A percentile compares a stretch with the other conserved stretches of the same genome.
phyloP scores from a whole-genome alignment of 495 filamentous ascomycete species.

The Aspergillus kassunensis region DNA sequence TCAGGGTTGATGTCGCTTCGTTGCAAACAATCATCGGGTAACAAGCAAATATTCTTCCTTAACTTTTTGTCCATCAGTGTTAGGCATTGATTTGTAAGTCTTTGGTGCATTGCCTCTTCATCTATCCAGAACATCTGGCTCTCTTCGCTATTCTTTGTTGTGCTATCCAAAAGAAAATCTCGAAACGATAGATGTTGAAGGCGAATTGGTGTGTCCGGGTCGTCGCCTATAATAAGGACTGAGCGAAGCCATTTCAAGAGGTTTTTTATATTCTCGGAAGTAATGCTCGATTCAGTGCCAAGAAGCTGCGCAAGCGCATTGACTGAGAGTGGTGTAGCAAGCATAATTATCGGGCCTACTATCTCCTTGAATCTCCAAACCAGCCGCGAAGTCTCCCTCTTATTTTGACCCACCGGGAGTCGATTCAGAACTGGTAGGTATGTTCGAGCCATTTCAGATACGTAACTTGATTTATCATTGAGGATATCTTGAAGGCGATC shows the following conservation, averaged over 20 bases:
- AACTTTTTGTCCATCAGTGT: constrained; percentile 25
- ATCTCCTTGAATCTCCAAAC: constrained; percentile 16
- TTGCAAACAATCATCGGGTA: constrained; percentile 21
- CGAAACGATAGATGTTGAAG: constrained; percentile 23
- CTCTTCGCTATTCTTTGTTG: neutral
- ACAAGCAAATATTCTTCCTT: constrained; percentile 34
- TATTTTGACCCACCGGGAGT: constrained; percentile 4
- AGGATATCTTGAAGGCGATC: constrained; percentile 16
- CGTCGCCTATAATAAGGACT: constrained; percentile 22
- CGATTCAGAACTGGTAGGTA: constrained; percentile 24
- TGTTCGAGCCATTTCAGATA: constrained; percentile 12
- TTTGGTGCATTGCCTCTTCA: constrained; percentile 7
- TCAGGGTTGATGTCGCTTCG: constrained; percentile 22
- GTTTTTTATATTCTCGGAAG: neutral
- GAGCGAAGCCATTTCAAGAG: constrained; percentile 14
- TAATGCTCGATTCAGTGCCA: neutral
- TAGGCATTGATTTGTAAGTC: neutral
- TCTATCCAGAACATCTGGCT: constrained; percentile 26
- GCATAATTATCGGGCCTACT: constrained; percentile 21
- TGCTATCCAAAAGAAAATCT: constrained; percentile 18
- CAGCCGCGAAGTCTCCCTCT: neutral
- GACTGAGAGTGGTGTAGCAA: constrained; percentile 19
- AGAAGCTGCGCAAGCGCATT: constrained; percentile 14
- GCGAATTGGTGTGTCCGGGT: constrained; percentile 9
- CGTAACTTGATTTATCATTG: constrained; percentile 1